Conservation (phyloP, 805 yeast genomes). For the Yarrowia bubula region DNA sequence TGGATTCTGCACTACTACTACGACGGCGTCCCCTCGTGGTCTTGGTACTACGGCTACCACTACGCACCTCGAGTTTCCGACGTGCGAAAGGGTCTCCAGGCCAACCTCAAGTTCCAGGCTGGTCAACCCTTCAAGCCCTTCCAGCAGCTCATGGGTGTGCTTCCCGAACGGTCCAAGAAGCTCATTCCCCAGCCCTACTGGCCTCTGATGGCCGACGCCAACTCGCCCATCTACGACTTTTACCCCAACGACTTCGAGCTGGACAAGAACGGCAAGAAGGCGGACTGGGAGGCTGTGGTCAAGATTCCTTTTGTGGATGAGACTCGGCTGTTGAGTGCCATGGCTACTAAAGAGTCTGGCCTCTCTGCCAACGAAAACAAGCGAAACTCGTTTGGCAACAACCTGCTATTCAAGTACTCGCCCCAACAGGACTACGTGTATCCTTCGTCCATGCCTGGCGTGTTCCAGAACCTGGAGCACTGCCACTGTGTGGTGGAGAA, state of each 20-base stretch:
- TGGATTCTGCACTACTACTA: conserved; percentile 95
- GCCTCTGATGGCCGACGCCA: conserved; percentile 77
- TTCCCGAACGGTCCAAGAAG: conserved; percentile 84
- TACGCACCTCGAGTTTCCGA: conserved; percentile 95
- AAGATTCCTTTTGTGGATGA: conserved; percentile 89
- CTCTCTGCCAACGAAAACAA: conserved; percentile 66
- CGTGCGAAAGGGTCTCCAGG: conserved; percentile 61
- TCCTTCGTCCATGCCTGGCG: conserved; percentile 72
- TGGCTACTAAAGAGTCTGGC: conserved; percentile 61
- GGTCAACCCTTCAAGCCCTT: conserved; percentile 87
- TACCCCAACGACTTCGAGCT: conserved; percentile 85
- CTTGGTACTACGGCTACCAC: conserved; percentile 88
- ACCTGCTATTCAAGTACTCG: conserved; percentile 66
- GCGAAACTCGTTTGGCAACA: conserved; percentile 74
- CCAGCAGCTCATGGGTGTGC: conserved; percentile 95
- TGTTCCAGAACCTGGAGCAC: conserved; percentile 73
- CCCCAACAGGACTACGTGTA: conserved; percentile 69
- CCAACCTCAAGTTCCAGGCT: conserved; percentile 51
- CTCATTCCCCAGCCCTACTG: conserved; percentile 78
- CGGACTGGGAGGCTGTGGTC: conserved; percentile 97
- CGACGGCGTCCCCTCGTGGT: conserved; percentile 91
- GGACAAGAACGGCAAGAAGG: conserved; percentile 92
- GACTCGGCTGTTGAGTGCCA: conserved; percentile 64
- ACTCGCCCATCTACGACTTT: conserved; percentile 84
- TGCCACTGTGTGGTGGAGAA: conserved; percentile 70